Conservation (phyloP, 495 filamentous ascomycete species). For the Penicillium salamii region DNA sequence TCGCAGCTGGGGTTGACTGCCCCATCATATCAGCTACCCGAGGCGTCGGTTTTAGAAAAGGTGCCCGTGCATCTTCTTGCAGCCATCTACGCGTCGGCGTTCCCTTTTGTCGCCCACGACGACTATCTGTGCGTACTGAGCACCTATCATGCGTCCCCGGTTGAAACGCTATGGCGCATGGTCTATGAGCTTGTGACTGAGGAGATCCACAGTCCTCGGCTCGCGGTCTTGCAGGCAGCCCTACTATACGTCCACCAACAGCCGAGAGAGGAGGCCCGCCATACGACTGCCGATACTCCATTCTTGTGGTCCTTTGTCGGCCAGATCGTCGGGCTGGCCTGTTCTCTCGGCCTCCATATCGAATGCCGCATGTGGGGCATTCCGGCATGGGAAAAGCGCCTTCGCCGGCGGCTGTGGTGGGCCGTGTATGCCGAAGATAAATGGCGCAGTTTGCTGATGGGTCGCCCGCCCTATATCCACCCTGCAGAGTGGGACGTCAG, state of each 20-base stretch:
- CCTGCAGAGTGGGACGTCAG: slow-evolving; percentile 80
- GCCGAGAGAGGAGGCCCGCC: slow-evolving; percentile 18
- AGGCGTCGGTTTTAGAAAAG: slow-evolving; percentile 15
- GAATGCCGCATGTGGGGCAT: slow-evolving; percentile 89
- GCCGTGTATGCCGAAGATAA: slow-evolving; percentile 92
- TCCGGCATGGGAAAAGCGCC: slow-evolving; percentile 78
- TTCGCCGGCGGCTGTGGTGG: slow-evolving; percentile 85
- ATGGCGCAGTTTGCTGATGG: slow-evolving; percentile 85
- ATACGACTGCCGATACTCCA: slow-evolving; percentile 27
- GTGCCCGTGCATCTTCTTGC: slow-evolving; percentile 32
- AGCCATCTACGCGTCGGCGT: slow-evolving; percentile 35
- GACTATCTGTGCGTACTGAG: slow-evolving; percentile 29
- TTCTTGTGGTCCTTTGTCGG: slow-evolving; percentile 39
- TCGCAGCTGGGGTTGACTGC: slow-evolving; percentile 25
- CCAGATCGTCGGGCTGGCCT: slow-evolving; percentile 30
- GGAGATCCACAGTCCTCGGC: slow-evolving; percentile 35
- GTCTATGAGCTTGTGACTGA: slow-evolving; percentile 30
- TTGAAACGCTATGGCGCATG: slow-evolving; percentile 31
- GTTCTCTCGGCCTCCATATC: slow-evolving; percentile 71
- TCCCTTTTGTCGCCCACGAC: slow-evolving; percentile 33
- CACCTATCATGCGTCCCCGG: slow-evolving; percentile 28
- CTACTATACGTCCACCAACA: slow-evolving; percentile 32
- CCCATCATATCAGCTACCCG: slow-evolving; percentile 15
- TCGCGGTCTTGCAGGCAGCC: slow-evolving; percentile 33
- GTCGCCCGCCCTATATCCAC: slow-evolving; percentile 78